Base-by-base conservation (phyloP, 768 basidiomycete genomes). In the Podaxis carcinomalis region DNA sequence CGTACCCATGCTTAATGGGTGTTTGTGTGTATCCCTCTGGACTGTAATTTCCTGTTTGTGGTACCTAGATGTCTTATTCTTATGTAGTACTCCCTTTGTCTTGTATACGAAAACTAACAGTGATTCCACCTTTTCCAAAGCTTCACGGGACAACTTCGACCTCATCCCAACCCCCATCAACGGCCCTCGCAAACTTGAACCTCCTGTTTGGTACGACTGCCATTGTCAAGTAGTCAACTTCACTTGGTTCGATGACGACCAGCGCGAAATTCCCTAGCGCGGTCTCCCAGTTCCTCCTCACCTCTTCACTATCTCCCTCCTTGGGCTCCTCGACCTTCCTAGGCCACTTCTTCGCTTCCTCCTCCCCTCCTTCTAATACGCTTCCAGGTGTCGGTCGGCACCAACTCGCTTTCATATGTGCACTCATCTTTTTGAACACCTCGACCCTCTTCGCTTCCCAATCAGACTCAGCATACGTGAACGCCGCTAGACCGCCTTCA, bases 211-310 rank as follows among this genome's bases (percentile, higher is more conserved):
- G 89, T 23, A 74, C 59, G 19, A 78, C 75, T 0, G 74, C 80
- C 32, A 93, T 66, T 68, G 89, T 89, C 14, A 87, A 68, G 73
- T 82, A 83, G 68, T 95, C 93, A 36, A 93, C 83, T 57, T 83
- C 80, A 1, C 73, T 67, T 1, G 91, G 88, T 66, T 93, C 91
- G 32, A 94, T 74, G 10, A 92, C 69, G 44, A 93, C 65, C 67
- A 94, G 69, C 16, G 88, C 84, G 65, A 92, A 93, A 67, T 90
- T 89, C 7, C 71, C 64, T 62, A 89, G 70, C 35, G 92, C 88
- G 37, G 54, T 68, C 56, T 83, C 77, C 76, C 83, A 76, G 56
- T 80, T 74, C 70, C 68, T 71, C 72, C 73, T 73, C n/a, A 74
- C 78, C 63, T 77, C 73, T 57, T 78, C 78, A 39, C 70, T 77